Evolutionary conservation across 2,329 filamentous ascomycete genomes (phyloP).

Genomic region (Fulvia fulva): DNA sequence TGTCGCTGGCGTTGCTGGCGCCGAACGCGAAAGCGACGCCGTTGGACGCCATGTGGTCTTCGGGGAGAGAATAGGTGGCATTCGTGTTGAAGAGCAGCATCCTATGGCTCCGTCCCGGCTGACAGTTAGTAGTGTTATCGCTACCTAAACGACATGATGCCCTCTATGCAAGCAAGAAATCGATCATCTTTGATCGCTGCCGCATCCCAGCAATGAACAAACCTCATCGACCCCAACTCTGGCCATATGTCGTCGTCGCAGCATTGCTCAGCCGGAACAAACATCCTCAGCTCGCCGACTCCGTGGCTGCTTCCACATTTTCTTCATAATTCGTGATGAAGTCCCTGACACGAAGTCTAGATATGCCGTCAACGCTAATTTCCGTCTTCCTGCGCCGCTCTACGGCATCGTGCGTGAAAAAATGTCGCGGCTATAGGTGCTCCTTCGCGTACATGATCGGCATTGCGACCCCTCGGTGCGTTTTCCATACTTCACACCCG

Average conservation of each 20-base stretch:
- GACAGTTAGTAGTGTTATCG: too few species aligned
- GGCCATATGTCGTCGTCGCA: not conserved
- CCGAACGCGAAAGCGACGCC: constrained; percentile 1
- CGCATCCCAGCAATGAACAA: not conserved
- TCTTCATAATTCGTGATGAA: not conserved
- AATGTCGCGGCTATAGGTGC: not conserved
- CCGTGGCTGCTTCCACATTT: not conserved
- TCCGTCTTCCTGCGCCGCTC: not conserved
- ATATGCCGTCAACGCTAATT: not conserved
- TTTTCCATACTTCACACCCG: not conserved
- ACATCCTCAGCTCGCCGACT: not conserved
- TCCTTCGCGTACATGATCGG: not conserved
- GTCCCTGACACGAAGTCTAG: not conserved
- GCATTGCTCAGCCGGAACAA: not conserved
- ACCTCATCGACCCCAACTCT: not conserved
- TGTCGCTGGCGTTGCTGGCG: not conserved
- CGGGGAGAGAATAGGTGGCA: not conserved
- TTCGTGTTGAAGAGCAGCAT: not conserved
- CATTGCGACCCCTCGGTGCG: not conserved
- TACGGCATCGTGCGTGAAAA: not conserved
- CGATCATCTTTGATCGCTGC: not conserved
- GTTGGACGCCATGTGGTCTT: not conserved
- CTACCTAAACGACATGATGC: too few species aligned
- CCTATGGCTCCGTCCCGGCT: not conserved
- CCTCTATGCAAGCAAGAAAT: too few species aligned